Evolutionary conservation across 306 rosid species (phyloP), one percentile per base, ranked within the genome.

Genomic region (Lathyrus tuberosus): DNA sequence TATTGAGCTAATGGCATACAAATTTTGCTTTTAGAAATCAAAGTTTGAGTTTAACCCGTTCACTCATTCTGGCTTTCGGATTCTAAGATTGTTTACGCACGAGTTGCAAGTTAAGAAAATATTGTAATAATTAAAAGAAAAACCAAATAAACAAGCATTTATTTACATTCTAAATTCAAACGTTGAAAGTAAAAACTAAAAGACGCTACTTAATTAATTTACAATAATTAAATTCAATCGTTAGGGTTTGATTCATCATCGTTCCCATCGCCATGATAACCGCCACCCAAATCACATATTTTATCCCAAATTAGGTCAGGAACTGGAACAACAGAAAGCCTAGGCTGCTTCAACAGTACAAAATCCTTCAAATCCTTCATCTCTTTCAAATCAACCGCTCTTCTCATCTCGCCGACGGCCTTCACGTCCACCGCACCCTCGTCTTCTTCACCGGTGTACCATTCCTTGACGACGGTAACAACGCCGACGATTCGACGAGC

Each of bases 401-500:
- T 82, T 71, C 95, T 82, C 96, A 94, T 94, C 70, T 88, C 95
- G 20, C 97, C 97, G 0, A 87, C 80, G 1, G 75, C 95, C 60
- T 84, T 84, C 44, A 94, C 96, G 67, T 90, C 95, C 1, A 93
- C 96, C 1, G 77, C 86, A 1, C 18, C 90, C 0, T 24, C 89
- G 0, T 24, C 86, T 2, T 22, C 68, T 0, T 5, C 77, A 1
- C 71, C 83, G 5, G 65, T 9, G 66, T 89, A 87, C 90, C 92
- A 90, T 63, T 87, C 83, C 1, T 82, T 77, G 10, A 75, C 60
- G 13, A 93, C 89, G 14, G 83, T 49, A 5, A 93, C 97, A 0
- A 93, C 97, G 6, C 96, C 92, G 15, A 93, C 88, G 5, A 90
- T 58, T 0, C 95, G 95, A 71, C 96, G 97, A 41, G 95, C 82